A percentile compares a stretch with the other conserved stretches of the same genome.
These are phyloP conservation scores for Inga laurina DNA, from an alignment of 306 rosid species.

Conservation along the genomic window DNA sequence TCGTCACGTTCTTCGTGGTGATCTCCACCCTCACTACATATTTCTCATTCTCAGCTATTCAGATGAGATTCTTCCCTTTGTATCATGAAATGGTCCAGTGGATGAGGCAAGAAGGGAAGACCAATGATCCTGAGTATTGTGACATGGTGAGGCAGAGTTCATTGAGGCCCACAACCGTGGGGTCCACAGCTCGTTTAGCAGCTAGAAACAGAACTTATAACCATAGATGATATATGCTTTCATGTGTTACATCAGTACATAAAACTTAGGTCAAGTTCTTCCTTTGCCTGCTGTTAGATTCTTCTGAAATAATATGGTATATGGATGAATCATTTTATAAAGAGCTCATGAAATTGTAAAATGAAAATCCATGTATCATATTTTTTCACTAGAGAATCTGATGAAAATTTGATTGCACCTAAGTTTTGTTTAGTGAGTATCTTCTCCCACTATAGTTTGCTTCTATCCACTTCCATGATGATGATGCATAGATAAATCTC, in stretches of 20 bases:
- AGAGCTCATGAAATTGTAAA: neutral
- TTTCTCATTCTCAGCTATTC: constrained; percentile 60
- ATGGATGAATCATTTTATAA: neutral
- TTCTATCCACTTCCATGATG: neutral
- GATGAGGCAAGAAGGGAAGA: constrained; percentile 59
- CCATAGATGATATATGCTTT: constrained; percentile 29
- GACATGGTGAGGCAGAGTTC: constrained; percentile 48
- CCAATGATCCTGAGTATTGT: constrained; percentile 50
- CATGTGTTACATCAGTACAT: neutral
- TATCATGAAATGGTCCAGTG: constrained; percentile 75
- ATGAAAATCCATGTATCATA: neutral
- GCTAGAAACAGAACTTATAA: constrained; percentile 41
- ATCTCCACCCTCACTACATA: constrained; percentile 70
- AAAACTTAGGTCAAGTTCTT: neutral
- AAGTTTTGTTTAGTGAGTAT: neutral
- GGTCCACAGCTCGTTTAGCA: constrained; percentile 57
- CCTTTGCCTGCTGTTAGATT: neutral
- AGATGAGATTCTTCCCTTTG: constrained; percentile 84
- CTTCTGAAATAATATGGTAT: neutral
- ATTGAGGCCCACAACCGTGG: constrained; percentile 39
- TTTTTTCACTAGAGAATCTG: neutral
- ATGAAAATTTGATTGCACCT: neutral
- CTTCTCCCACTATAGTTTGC: neutral
- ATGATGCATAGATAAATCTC: constrained; percentile 14
- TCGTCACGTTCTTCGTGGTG: constrained; percentile 55